These are phyloP conservation scores for Kwoniella mangroviensis DNA, from an alignment of 768 basidiomycete species.

Conservation along the genomic window DNA sequence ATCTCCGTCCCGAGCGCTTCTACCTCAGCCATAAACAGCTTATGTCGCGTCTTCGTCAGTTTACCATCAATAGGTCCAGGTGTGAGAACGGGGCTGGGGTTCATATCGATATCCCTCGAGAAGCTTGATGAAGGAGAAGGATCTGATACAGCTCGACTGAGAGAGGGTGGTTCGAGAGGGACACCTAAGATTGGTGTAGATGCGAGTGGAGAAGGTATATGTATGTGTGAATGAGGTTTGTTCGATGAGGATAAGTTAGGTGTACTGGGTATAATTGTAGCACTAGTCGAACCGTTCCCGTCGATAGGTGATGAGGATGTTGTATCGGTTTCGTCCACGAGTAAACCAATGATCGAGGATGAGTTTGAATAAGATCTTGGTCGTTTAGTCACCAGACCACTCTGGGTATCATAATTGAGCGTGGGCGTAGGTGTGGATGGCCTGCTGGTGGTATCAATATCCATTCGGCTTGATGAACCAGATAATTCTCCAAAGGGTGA, in stretches of 20 bases:
- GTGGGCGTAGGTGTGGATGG: constrained; percentile 16
- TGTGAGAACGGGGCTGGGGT: background rate
- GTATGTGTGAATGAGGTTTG: constrained; percentile 2
- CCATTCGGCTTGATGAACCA: background rate
- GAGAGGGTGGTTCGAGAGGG: background rate
- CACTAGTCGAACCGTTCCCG: background rate
- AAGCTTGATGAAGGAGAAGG: constrained; percentile 5
- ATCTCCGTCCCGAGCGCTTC: constrained; percentile 20
- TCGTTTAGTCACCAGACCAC: constrained; percentile 6
- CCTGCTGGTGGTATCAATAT: background rate
- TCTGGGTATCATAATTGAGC: background rate
- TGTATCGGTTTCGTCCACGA: constrained; percentile 9
- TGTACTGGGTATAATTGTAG: background rate
- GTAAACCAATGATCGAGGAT: constrained; percentile 18
- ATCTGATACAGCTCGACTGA: background rate
- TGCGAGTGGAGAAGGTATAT: constrained; percentile 19
- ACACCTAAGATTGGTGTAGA: constrained; percentile 7
- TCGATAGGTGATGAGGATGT: constrained; percentile 13
- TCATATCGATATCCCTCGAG: constrained; percentile 17
- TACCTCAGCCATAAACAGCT: constrained; percentile 17
- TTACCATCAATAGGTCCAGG: constrained; percentile 21
- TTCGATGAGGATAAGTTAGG: constrained; percentile 4
- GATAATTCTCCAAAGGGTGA: background rate
- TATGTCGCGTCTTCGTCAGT: constrained; percentile 16
- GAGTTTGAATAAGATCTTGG: constrained; percentile 13